phyloP scores from a whole-genome alignment of 371 early-diverging fungal genomes.

The Apophysomyces elegans region DNA sequence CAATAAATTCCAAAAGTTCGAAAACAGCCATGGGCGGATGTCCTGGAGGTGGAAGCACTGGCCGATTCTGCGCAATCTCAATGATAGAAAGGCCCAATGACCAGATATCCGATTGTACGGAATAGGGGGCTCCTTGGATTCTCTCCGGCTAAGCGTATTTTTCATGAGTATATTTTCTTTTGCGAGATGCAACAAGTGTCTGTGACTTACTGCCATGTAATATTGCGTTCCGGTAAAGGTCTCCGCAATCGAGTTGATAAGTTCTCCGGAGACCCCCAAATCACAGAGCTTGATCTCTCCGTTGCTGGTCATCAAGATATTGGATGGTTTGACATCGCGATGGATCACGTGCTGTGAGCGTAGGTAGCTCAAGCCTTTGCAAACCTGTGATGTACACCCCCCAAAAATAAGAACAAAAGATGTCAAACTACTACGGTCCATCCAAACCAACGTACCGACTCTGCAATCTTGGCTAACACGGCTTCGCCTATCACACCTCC shows the following conservation, averaged over 20 bases:
- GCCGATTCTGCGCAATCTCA: conserved; percentile 89
- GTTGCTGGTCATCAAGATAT: conserved; percentile 80
- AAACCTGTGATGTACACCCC: conserved; percentile 38
- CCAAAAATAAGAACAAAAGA: neutral
- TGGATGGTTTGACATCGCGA: conserved; percentile 91
- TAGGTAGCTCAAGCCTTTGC: conserved; percentile 77
- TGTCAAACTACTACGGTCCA: neutral
- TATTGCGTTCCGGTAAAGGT: conserved; percentile 96
- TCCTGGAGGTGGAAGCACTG: conserved; percentile 82
- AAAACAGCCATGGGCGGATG: conserved; percentile 76
- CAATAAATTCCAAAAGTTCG: conserved; percentile 91
- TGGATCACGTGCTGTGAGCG: conserved; percentile 83
- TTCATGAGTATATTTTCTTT: neutral
- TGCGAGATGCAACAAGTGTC: neutral
- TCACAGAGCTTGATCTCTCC: conserved; percentile 96
- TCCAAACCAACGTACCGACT: conserved; percentile 52
- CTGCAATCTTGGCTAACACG: conserved; percentile 75
- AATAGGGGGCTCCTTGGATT: conserved; percentile 89
- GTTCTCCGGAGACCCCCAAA: conserved; percentile 93
- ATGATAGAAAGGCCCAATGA: conserved; percentile 91
- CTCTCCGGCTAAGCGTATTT: conserved; percentile 84
- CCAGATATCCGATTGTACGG: conserved; percentile 96
- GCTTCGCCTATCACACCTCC: conserved; percentile 72
- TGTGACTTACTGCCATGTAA: conserved; percentile 89
- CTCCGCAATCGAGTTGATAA: conserved; percentile 88